Evolutionary conservation across 225 moss, liverwort and hornwort species (phyloP).

Genomic region (Bryum argenteum): DNA sequence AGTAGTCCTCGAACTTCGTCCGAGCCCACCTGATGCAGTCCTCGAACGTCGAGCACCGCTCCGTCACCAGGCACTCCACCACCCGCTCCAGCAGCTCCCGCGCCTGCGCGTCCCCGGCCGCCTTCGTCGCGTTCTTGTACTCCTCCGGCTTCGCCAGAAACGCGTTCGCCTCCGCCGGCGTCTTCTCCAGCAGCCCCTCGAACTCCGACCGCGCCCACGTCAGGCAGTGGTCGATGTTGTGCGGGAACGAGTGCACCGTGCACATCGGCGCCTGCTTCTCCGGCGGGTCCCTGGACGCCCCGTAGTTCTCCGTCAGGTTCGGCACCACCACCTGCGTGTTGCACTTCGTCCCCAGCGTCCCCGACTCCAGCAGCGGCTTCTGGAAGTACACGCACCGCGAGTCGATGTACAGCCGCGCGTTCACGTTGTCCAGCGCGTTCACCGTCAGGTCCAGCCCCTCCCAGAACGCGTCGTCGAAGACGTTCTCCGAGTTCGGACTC

Average conservation of each 20-base stretch:
- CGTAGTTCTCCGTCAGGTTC: constrained; percentile 91
- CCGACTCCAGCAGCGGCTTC: constrained; percentile 93
- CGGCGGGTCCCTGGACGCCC: constrained; percentile 93
- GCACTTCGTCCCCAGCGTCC: constrained; percentile 95
- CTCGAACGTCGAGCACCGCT: constrained; percentile 73
- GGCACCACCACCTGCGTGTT: constrained; percentile 99
- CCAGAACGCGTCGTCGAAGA: constrained; percentile 95
- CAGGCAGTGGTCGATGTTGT: constrained; percentile 97
- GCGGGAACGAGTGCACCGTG: constrained; percentile 94
- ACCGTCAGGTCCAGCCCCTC: constrained; percentile 74
- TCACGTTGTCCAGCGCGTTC: constrained; percentile 97
- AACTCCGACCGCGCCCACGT: constrained; percentile 99
- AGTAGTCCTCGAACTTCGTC: constrained; percentile 62
- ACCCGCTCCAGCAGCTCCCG: constrained; percentile 93
- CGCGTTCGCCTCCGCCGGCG: constrained; percentile 84
- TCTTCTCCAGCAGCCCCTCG: constrained; percentile 94
- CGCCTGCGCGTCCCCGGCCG: constrained; percentile 88
- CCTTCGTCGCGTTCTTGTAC: constrained; percentile 69
- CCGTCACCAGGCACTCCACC: constrained; percentile 83
- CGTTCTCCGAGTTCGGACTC: constrained; percentile 76
- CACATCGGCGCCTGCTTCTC: constrained; percentile 99
- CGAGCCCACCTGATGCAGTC: constrained; percentile 87
- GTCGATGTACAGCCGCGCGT: constrained; percentile 92
- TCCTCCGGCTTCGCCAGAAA: constrained; percentile 78
- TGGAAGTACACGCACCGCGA: constrained; percentile 97